These are phyloP conservation scores for Penicillium bialowiezense DNA, from an alignment of 495 filamentous ascomycete genomes.

Conservation along the genomic window DNA sequence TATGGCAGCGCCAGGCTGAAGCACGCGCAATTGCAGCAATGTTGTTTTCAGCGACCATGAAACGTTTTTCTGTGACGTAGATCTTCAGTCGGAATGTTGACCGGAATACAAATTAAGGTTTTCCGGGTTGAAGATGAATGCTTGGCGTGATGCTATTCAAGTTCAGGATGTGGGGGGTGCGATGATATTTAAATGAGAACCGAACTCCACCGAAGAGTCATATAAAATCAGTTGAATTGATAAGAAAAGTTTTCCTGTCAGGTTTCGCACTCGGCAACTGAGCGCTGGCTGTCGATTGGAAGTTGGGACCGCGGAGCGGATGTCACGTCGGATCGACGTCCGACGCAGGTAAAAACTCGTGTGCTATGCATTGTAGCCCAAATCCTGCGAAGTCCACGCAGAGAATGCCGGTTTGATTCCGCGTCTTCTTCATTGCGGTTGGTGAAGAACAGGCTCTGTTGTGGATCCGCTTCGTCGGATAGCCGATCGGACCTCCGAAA, in stretches of 20 bases:
- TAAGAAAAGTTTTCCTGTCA: conserved; percentile 2
- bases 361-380: conserved; percentile 9
- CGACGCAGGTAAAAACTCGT: conserved; percentile 13
- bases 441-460: neutral
- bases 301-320: conserved; percentile 9
- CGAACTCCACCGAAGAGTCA: neutral
- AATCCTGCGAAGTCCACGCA: conserved; percentile 2
- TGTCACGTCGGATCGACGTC: conserved; percentile 19
- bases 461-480: conserved; percentile 25
- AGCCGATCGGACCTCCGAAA: conserved; percentile 22
- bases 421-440: conserved; percentile 15
- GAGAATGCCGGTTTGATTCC: conserved; percentile 16
- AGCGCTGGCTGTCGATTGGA: conserved; percentile 21
- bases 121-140: neutral
- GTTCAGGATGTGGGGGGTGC: neutral
- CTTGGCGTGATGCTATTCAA: neutral
- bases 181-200: neutral
- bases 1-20: neutral
- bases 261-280: conserved; percentile 17
- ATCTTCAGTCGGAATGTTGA: too few relatives aligned
- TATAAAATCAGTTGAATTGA: conserved; percentile 4
- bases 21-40: too few relatives aligned
- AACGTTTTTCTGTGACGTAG: neutral
- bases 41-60: too few relatives aligned
- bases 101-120: neutral